Percentiles rank a stretch among this genome's conserved stretches.
Evolutionary conservation across 2,329 filamentous ascomycete species (phyloP).

Genomic region (Cytospora paraplurivora): DNA sequence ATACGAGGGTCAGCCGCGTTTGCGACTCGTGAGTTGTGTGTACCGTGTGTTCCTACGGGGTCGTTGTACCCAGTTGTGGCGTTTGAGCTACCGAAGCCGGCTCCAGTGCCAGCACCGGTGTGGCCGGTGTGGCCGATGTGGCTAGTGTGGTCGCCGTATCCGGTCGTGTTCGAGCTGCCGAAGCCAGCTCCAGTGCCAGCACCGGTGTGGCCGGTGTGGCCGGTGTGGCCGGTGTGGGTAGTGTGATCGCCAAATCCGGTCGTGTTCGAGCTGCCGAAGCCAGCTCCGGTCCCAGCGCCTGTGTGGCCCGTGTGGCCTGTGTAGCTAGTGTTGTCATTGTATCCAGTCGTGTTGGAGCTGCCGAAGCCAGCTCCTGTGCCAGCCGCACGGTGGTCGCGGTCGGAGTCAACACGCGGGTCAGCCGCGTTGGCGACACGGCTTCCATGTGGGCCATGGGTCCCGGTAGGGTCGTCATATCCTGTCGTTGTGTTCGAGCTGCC

Average conservation of each 20-base stretch:
- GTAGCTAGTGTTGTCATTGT: too few relatives aligned
- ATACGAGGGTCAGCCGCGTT: constrained; percentile 44
- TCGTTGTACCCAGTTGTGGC: constrained; percentile 37
- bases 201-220: too few relatives aligned
- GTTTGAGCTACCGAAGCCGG: constrained; percentile 27
- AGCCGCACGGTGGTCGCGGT: constrained; percentile 45
- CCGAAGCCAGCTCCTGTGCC: constrained; percentile 9
- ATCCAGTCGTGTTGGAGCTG: constrained; percentile 27
- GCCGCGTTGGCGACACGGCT: constrained; percentile 41
- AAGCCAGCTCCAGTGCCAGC: constrained; percentile 5
- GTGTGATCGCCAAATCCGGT: too few relatives aligned
- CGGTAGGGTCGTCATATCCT: constrained; percentile 37
- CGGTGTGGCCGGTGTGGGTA: too few relatives aligned
- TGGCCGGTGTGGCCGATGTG: constrained; percentile 35
- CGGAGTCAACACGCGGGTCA: constrained; percentile 55
- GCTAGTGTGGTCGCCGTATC: not conserved
- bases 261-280: constrained; percentile 25
- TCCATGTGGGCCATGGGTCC: constrained; percentile 38
- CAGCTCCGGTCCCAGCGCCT: constrained; percentile 31
- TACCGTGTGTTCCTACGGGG: constrained; percentile 37
- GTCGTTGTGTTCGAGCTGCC: constrained; percentile 32
- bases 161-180: constrained; percentile 35
- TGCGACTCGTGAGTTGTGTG: constrained; percentile 38
- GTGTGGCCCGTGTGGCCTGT: constrained; percentile 34
- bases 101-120: constrained; percentile 31